Evolutionary conservation across 139 green algal genomes (phyloP).

Genomic region (Volvox reticuliferus): DNA sequence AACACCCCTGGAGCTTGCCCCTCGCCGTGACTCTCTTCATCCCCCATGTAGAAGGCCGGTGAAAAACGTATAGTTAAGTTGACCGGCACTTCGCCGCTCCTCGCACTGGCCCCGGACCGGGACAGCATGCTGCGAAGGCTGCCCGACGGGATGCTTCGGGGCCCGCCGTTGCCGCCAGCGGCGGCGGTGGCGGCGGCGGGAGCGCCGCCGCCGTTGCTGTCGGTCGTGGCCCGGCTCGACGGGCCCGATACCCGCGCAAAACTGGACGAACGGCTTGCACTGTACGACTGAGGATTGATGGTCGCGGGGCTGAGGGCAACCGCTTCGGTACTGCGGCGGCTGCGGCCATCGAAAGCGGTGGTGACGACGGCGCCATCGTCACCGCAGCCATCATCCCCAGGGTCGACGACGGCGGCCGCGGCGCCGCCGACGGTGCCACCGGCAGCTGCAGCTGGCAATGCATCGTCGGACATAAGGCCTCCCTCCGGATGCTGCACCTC

Average conservation of each 20-base stretch:
- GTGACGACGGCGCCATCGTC: neutral
- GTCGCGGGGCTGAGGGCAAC: neutral
- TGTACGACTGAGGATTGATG: neutral
- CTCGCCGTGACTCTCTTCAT: neutral
- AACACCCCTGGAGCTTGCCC: too few relatives aligned
- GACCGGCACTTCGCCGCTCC: neutral
- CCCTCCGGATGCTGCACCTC: too few relatives aligned
- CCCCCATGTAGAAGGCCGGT: neutral
- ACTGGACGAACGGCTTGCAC: neutral
- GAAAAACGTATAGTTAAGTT: conserved; percentile 25
- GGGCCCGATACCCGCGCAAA: neutral
- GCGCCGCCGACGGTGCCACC: neutral
- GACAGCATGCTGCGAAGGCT: too few relatives aligned
- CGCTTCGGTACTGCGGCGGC: neutral
- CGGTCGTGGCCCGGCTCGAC: neutral
- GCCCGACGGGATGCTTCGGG: too few relatives aligned
- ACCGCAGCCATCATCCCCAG: too few relatives aligned
- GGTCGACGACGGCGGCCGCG: neutral
- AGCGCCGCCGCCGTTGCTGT: neutral
- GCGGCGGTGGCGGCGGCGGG: too few relatives aligned
- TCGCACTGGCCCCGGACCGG: neutral
- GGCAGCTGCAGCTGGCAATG: neutral
- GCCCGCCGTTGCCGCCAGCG: too few relatives aligned
- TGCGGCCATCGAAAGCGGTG: too few relatives aligned
- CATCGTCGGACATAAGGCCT: neutral